A percentile compares a stretch with the other conserved stretches of the same genome.
These are phyloP conservation scores for Debaryomyces subglobosus DNA, from an alignment of 1,139 yeast species.

Conservation along the genomic window DNA sequence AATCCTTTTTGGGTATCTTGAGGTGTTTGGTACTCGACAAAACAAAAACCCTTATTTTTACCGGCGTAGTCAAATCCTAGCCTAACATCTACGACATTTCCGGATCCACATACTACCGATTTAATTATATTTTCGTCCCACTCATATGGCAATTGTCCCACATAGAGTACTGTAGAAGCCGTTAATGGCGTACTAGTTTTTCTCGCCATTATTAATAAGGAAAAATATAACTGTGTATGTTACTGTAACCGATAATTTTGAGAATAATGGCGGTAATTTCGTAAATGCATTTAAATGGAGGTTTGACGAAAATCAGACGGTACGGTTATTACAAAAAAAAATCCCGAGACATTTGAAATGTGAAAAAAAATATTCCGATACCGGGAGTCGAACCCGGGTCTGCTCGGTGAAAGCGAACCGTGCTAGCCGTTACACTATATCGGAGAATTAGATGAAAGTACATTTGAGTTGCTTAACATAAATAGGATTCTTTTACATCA, in stretches of 20 bases:
- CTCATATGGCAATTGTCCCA: slow-evolving; percentile 67
- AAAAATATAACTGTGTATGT: background rate
- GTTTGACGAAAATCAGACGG: slow-evolving; percentile 1
- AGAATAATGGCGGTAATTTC: background rate
- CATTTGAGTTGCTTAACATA: no score
- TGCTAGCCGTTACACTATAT: slow-evolving; percentile 82
- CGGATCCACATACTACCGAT: slow-evolving; percentile 66
- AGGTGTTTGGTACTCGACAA: slow-evolving; percentile 58
- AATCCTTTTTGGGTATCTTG: slow-evolving; percentile 56
- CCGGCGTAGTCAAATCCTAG: slow-evolving; percentile 63
- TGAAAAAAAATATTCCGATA: slow-evolving; percentile 55
- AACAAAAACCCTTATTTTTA: slow-evolving; percentile 67
- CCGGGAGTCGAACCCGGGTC: slow-evolving; percentile 86
- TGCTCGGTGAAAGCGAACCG: slow-evolving; percentile 84
- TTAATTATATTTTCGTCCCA: slow-evolving; percentile 61
- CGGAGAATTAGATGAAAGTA: slow-evolving; percentile 33
- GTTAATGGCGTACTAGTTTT: slow-evolving; percentile 11
- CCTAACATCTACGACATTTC: slow-evolving; percentile 63
- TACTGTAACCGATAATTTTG: background rate
- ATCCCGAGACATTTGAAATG: background rate
- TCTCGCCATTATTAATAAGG: slow-evolving; percentile 10
- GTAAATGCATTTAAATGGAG: background rate
- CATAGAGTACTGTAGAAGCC: slow-evolving; percentile 46
- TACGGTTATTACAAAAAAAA: background rate
- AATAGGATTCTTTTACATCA: no score